Evolutionary conservation across 441 rosid species (phyloP).

Genomic region (Populus hybrid): DNA sequence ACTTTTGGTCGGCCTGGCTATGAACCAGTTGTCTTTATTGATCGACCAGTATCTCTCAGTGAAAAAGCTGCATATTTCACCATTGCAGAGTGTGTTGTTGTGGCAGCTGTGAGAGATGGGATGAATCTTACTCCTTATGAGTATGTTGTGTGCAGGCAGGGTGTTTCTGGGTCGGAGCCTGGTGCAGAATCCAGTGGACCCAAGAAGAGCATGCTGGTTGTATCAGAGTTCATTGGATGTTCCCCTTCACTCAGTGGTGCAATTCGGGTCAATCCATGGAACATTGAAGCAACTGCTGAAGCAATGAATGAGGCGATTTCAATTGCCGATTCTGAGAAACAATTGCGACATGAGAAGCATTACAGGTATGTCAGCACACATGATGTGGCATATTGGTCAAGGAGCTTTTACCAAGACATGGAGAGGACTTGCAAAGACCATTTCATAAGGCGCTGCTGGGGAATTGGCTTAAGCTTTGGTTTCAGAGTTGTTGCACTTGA

Average conservation of each 20-base stretch:
- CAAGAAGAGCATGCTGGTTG: conserved; percentile 74
- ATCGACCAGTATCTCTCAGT: conserved; percentile 55
- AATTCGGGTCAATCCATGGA: conserved; percentile 77
- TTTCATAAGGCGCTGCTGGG: conserved; percentile 70
- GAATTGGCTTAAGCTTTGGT: conserved; percentile 70
- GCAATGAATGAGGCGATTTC: conserved; percentile 78
- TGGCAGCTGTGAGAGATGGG: conserved; percentile 82
- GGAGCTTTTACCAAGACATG: conserved; percentile 72
- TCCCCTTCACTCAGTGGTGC: conserved; percentile 84
- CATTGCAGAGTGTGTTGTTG: conserved; percentile 69
- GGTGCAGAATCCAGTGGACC: conserved; percentile 38
- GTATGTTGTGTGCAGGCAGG: conserved; percentile 69
- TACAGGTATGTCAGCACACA: conserved; percentile 62
- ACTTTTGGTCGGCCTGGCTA: conserved; percentile 54
- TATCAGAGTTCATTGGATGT: conserved; percentile 82
- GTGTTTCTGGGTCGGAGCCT: conserved; percentile 43
- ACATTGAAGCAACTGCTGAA: conserved; percentile 59
- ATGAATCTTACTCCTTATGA: conserved; percentile 82
- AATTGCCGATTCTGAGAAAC: conserved; percentile 52
- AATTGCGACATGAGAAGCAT: conserved; percentile 34
- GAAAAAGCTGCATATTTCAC: conserved; percentile 68
- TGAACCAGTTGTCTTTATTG: conserved; percentile 63
- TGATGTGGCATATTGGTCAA: conserved; percentile 71
- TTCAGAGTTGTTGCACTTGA: conserved; percentile 71
- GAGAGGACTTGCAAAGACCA: conserved; percentile 71